Evolutionary conservation across 495 filamentous ascomycete species (phyloP), one percentile per base, ranked within the genome.

Genomic region (Opeltia flavorubescens): DNA sequence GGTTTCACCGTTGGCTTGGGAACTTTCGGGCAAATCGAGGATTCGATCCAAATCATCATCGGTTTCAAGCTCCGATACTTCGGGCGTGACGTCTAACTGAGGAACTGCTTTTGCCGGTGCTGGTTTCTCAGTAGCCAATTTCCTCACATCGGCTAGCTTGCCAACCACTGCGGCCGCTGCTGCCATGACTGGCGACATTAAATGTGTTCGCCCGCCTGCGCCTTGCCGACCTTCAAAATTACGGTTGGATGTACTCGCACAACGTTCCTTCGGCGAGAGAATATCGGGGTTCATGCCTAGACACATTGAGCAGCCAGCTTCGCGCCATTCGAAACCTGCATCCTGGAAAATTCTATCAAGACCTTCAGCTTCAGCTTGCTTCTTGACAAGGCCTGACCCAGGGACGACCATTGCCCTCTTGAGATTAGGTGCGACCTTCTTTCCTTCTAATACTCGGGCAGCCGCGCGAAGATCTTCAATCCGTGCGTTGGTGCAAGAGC

Each of bases 221-320:
- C 91, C 91, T 67, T 98, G 91, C 53, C 91, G 80, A 41, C 91
- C 91, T 64, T 96, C 91, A 55, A 96, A 98, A 59, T 98, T 98
- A 51, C 91, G 85, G 68, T 98, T 96, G 54, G 83, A 89, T 49
- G 91, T 98, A 61, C 80, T 86, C 31, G 91, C 91, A 57, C 91
- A 98, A 47, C 91, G 78, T 68, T 98, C 91, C 59, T 81, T 76
- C 36, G 91, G 91, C 2, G 85, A 78, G n/a, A 96, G 76, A 55
- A 98, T 95, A 64, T 98, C 91, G 0, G 91, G 88, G 70, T 98
- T 98, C 91, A 98, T 98, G 62, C 91, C 91, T 25, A 98, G 75
- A 56, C 91, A 98, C 91, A 98, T 98, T 44, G 83, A 89, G 71
- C 91, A 98, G 36, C 91, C 91, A 48, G 91, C 91, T 72, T 98